Conservation (phyloP, 164 flowering plant genomes). For the Vitis riparia region DNA sequence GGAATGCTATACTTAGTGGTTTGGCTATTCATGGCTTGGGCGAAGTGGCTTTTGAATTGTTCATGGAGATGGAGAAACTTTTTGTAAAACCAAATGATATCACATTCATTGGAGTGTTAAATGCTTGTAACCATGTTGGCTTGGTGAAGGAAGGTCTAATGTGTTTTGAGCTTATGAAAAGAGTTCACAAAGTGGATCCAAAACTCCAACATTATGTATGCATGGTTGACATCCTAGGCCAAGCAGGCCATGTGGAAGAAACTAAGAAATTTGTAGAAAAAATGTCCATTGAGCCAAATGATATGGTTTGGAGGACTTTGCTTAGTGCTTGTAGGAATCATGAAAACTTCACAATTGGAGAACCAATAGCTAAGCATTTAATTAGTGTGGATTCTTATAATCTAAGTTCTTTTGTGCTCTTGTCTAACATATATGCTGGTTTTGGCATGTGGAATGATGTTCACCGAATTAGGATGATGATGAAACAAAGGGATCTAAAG, state of each 20-base stretch:
- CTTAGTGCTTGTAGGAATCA: constrained; percentile 57
- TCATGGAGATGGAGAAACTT: constrained; percentile 52
- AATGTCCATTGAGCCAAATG: constrained; percentile 74
- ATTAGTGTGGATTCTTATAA: constrained; percentile 32
- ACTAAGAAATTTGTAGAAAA: constrained; percentile 44
- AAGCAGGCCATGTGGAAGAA: constrained; percentile 57
- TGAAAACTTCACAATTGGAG: constrained; percentile 34
- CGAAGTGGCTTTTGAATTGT: constrained; percentile 52
- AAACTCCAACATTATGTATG: constrained; percentile 74
- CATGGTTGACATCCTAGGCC: constrained; percentile 66
- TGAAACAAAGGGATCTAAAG: constrained; percentile 45
- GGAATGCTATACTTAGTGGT: constrained; percentile 83
- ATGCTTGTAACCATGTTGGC: constrained; percentile 74
- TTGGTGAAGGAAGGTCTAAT: constrained; percentile 60
- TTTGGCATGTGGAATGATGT: constrained; percentile 57
- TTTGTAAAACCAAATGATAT: constrained; percentile 63
- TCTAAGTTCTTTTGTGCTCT: constrained; percentile 54
- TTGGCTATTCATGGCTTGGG: constrained; percentile 68
- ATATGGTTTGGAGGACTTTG: constrained; percentile 60
- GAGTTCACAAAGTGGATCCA: constrained; percentile 48
- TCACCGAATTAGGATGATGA: constrained; percentile 37
- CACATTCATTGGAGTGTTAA: constrained; percentile 61
- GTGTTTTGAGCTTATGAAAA: constrained; percentile 68
- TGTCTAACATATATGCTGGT: constrained; percentile 62
- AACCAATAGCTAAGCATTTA: constrained; percentile 41